phyloP scores from a whole-genome alignment of 1,139 yeast species.

The Saccharomycopsis crataegensis region DNA sequence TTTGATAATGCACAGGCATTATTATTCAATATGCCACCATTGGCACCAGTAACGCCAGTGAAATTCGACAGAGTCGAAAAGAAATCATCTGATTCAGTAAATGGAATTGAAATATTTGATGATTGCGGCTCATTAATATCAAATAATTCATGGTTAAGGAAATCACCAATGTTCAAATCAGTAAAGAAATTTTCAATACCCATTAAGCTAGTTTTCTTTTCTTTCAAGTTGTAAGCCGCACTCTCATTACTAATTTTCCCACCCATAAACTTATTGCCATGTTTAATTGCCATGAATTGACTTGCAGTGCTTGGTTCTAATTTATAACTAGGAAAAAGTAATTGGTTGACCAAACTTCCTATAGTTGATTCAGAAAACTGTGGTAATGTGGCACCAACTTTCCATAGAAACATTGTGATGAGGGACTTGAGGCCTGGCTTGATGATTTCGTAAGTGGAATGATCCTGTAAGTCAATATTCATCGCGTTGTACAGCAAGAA shows the following conservation, averaged over 20 bases:
- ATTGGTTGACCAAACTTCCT: background rate
- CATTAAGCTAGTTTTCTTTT: slow-evolving; percentile 1
- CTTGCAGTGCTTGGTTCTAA: background rate
- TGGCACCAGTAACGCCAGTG: slow-evolving; percentile 42
- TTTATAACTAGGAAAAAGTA: background rate
- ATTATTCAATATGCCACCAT: slow-evolving; percentile 54
- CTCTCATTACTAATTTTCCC: background rate
- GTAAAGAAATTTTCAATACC: slow-evolving; percentile 13
- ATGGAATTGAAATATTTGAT: slow-evolving; percentile 7
- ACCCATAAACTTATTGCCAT: background rate
- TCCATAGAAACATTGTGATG: background rate
- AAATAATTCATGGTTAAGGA: background rate
- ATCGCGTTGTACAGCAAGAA: no score
- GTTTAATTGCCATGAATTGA: background rate
- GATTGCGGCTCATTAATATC: background rate
- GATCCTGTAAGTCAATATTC: no score
- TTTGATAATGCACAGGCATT: slow-evolving; percentile 35
- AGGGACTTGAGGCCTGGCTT: background rate
- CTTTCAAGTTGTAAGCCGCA: background rate
- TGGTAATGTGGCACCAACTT: background rate
- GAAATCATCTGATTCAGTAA: slow-evolving; percentile 12
- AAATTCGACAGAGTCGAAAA: slow-evolving; percentile 5
- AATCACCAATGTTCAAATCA: slow-evolving; percentile 1
- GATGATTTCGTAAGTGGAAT: background rate
- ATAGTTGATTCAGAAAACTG: background rate